Evolutionary conservation across 2,329 filamentous ascomycete species (phyloP).

Genomic region (Cytospora schulzeri): DNA sequence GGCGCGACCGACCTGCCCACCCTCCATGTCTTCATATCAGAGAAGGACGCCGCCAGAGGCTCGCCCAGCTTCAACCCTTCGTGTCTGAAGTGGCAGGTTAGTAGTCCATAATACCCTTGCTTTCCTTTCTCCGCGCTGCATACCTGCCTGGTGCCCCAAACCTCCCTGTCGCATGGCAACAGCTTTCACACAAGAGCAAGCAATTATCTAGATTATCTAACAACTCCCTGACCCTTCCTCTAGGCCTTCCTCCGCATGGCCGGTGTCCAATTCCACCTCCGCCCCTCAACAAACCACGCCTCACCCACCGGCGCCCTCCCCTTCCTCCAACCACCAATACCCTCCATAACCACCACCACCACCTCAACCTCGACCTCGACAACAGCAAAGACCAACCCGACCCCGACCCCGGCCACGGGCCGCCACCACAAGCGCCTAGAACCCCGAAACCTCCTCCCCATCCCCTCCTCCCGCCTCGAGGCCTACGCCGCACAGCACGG

Average conservation of each 20-base stretch:
- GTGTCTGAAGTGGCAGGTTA: constrained; percentile 95
- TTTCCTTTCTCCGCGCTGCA: not conserved
- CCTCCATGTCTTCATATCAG: constrained; percentile 76
- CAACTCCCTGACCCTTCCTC: not conserved
- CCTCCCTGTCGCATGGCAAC: not conserved
- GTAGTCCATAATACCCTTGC: too few relatives aligned
- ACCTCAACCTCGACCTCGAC: constrained; percentile 2
- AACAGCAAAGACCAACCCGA: not conserved
- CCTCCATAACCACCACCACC: not conserved
- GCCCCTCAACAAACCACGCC: constrained; percentile 86
- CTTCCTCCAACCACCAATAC: constrained; percentile 68
- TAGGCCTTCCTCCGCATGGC: constrained; percentile 83
- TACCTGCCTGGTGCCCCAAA: constrained; percentile 3
- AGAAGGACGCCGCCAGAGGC: constrained; percentile 61
- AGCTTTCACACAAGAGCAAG: not conserved
- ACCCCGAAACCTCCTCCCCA: constrained; percentile 40
- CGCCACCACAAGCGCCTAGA: constrained; percentile 30
- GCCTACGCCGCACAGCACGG: constrained; percentile 23
- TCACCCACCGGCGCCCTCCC: constrained; percentile 87
- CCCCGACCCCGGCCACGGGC: constrained; percentile 33
- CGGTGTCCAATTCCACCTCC: constrained; percentile 65
- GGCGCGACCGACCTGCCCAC: constrained; percentile 48
- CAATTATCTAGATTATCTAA: constrained; percentile 9
- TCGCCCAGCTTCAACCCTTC: constrained; percentile 85
- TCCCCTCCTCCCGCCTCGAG: constrained; percentile 25